Base-by-base conservation (phyloP, 331 rosid genomes). In the Malus hybrid region DNA sequence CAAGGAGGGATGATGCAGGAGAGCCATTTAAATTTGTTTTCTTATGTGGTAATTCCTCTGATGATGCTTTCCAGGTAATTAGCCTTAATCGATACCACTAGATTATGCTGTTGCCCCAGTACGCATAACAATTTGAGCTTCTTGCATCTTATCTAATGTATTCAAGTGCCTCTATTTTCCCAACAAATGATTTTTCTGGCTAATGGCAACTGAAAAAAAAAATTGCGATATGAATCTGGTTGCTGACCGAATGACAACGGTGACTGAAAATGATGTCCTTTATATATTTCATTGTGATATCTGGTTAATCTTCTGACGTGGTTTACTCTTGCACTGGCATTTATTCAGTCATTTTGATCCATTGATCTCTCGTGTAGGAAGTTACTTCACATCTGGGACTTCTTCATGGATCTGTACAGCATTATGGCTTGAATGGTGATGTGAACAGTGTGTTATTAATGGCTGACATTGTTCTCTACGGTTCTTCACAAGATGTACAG, bases 401-500 rank as follows among this genome's bases (percentile, higher is more conserved):
- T 80, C 89, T 71, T 81, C 79, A 75, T 64, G 96, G 86, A 83
- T 89, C 90, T 78, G 75, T 94, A 82, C 86, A 89, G 81, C 97
- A 84, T 82, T 84, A 80, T 73, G 91, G 99, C 70, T 86, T 92
- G 78, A 81, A 92, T 80, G 70, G 86, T 81, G 97, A 92, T 18
- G 93, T 87, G 79, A 81, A 85, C 74, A 76, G 88, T 70, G 88
- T 90, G 77, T 76, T 94, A 82, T 85, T 85, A 71, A 86, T 90
- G 90, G 97, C 99, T 78, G 97, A 94, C 83, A 83, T 94, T 77
- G 80, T 92, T 78, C 83, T 94, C 67, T 90, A 90, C 50, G 99
- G 92, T 83, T 89, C 97, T 82, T 83, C 88, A 39, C 99, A 92
- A 89, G 88, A 90, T 77, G 83, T 80, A 62, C 99, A 87, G 81